phyloP scores from a whole-genome alignment of 2,329 filamentous ascomycete species.

The Pseudodiploospora longispora region DNA sequence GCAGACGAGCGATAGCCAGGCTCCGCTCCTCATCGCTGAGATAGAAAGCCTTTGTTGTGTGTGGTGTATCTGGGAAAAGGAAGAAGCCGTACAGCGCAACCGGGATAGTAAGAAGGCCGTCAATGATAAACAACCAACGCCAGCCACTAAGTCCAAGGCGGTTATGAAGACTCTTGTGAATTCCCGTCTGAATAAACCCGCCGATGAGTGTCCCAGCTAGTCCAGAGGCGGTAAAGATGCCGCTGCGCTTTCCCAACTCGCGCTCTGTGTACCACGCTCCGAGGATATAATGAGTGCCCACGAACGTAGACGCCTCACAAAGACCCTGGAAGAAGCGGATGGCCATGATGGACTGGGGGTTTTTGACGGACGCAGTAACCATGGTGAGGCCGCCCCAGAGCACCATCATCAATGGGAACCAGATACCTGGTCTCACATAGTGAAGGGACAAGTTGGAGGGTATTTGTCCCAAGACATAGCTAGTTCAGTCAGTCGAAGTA shows the following conservation, averaged over 20 bases:
- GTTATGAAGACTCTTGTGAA: conserved; percentile 38
- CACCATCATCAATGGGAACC: conserved; percentile 56
- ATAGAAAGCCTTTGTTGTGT: conserved; percentile 35
- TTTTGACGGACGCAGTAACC: conserved; percentile 34
- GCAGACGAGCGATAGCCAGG: conserved; percentile 35
- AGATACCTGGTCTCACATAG: conserved; percentile 54
- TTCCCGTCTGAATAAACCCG: conserved; percentile 55
- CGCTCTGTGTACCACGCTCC: conserved; percentile 51
- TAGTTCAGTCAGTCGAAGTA: conserved; percentile 3
- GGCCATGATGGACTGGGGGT: conserved; percentile 27
- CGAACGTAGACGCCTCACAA: conserved; percentile 31
- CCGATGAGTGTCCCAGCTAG: conserved; percentile 44
- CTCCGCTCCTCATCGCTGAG: conserved; percentile 38
- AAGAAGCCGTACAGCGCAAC: conserved; percentile 27
- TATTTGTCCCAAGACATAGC: conserved; percentile 48
- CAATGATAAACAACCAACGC: conserved; percentile 65
- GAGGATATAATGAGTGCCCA: conserved; percentile 34
- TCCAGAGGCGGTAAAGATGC: conserved; percentile 54
- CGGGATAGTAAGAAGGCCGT: conserved; percentile 43
- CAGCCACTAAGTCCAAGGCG: conserved; percentile 52
- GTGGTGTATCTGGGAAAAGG: conserved; percentile 33
- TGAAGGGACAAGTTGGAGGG: conserved; percentile 55
- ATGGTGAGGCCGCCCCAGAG: conserved; percentile 58
- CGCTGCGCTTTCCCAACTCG: conserved; percentile 55
- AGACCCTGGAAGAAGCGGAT: conserved; percentile 33